Evolutionary conservation across 139 green algal genomes (phyloP).

Genomic region (Chlorella vulgaris): DNA sequence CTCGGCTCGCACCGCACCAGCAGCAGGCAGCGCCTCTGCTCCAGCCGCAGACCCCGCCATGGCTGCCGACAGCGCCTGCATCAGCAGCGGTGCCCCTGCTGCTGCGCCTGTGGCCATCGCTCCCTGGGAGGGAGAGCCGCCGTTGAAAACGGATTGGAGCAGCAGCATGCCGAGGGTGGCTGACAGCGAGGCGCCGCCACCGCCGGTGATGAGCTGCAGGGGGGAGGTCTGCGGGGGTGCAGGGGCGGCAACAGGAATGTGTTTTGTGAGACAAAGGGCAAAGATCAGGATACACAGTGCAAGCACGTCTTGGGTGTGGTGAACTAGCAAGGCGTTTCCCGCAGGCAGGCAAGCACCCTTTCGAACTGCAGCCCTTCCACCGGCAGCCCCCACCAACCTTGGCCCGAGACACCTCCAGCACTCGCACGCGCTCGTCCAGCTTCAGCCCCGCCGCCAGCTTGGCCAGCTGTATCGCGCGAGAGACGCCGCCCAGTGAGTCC

Average conservation of each 20-base stretch:
- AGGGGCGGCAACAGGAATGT: background rate
- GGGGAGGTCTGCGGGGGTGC: conserved; percentile 7
- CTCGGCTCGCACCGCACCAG: conserved; percentile 11
- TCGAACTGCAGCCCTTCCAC: conserved; percentile 45
- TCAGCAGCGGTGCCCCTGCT: conserved; percentile 13
- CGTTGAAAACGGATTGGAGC: conserved; percentile 6
- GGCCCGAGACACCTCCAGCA: conserved; percentile 65
- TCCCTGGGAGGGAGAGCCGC: background rate
- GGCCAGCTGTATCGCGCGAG: conserved; percentile 74
- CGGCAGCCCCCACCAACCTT: conserved; percentile 33
- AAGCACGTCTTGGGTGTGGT: too few species aligned
- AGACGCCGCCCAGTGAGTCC: conserved; percentile 85
- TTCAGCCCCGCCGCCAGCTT: conserved; percentile 75
- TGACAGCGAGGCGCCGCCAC: conserved; percentile 5
- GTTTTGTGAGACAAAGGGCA: background rate
- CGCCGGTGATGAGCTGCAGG: conserved; percentile 1
- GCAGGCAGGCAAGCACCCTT: too few species aligned
- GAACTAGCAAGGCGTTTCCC: too few species aligned
- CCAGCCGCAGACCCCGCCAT: background rate
- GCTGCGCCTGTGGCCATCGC: background rate
- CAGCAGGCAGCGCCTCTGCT: background rate
- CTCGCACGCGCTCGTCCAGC: conserved; percentile 45
- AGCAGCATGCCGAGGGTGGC: conserved; percentile 14
- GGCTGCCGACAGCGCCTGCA: conserved; percentile 2
- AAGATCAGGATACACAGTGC: too few species aligned